Percentiles rank a stretch among this genome's conserved stretches.
Conservation (phyloP, 1,139 yeast genomes). For the Kodamaea plutei region DNA sequence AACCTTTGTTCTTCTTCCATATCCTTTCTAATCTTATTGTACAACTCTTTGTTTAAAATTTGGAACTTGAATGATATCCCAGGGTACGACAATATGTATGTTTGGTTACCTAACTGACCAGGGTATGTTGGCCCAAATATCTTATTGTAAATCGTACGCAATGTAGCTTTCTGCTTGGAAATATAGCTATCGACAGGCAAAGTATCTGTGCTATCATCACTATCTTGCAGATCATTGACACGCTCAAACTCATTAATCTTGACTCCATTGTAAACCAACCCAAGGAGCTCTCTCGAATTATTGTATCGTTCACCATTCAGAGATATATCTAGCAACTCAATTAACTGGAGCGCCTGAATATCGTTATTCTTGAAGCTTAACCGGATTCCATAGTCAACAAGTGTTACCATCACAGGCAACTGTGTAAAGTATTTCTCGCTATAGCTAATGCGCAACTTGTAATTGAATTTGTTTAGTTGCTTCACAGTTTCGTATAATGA, state of each 20-base stretch:
- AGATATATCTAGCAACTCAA: slow-evolving; percentile 38
- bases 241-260: slow-evolving; percentile 23
- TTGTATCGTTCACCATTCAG: slow-evolving; percentile 2
- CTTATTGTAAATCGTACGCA: slow-evolving; percentile 49
- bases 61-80: slow-evolving; percentile 50
- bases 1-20: slow-evolving; percentile 18
- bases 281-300: slow-evolving; percentile 12
- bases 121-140: slow-evolving; percentile 64
- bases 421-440: slow-evolving; percentile 18
- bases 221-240: slow-evolving; percentile 5
- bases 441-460: slow-evolving; percentile 16
- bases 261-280: slow-evolving; percentile 31
- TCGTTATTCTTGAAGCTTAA: slow-evolving; percentile 39
- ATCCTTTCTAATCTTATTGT: slow-evolving; percentile 12
- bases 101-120: slow-evolving; percentile 29
- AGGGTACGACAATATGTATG: slow-evolving; percentile 49
- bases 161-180: slow-evolving; percentile 17
- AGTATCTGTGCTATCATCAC: slow-evolving; percentile 5
- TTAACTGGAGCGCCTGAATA: slow-evolving; percentile 41
- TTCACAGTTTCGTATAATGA: slow-evolving; percentile 25
- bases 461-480: slow-evolving; percentile 21
- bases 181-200: slow-evolving; percentile 8
- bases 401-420: slow-evolving; percentile 30
- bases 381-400: slow-evolving; percentile 30
- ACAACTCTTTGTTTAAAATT: slow-evolving; percentile 16